phyloP scores from a whole-genome alignment of 192 early-diverging fungal species.

The Chytriomyces sp. region DNA sequence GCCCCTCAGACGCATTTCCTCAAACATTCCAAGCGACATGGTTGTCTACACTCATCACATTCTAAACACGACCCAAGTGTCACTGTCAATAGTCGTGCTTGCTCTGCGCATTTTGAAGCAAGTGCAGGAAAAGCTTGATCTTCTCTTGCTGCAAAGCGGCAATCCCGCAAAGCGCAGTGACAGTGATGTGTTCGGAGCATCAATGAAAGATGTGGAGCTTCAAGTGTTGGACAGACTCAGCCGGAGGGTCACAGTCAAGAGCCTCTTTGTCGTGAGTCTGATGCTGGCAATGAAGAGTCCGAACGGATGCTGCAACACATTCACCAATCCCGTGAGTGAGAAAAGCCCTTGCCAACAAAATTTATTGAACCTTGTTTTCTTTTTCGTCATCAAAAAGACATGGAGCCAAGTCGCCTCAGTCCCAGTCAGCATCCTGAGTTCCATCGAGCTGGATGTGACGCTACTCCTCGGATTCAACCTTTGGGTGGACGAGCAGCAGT shows the following conservation, averaged over 20 bases:
- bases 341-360: not conserved
- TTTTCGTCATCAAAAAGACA: constrained; percentile 11
- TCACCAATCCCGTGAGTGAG: constrained; percentile 25
- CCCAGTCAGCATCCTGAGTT: constrained; percentile 9
- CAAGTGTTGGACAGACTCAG: not conserved
- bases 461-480: constrained; percentile 27
- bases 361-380: not conserved
- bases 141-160: not conserved
- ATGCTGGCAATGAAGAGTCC: constrained; percentile 41
- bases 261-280: constrained; percentile 14
- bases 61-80: constrained; percentile 19
- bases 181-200: not conserved
- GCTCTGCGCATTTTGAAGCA: constrained; percentile 7
- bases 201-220: not conserved
- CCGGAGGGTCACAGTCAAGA: not conserved
- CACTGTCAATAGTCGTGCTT: constrained; percentile 9
- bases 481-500: constrained; percentile 9
- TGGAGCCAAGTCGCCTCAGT: constrained; percentile 25
- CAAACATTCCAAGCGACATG: constrained; percentile 8
- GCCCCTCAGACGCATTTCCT: not conserved
- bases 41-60: not conserved
- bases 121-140: constrained; percentile 7
- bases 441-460: constrained; percentile 12
- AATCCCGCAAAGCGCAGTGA: not conserved
- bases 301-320: constrained; percentile 31